These are phyloP conservation scores for Coemansia sp. DNA, from an alignment of 192 early-diverging fungal genomes.

Conservation along the genomic window DNA sequence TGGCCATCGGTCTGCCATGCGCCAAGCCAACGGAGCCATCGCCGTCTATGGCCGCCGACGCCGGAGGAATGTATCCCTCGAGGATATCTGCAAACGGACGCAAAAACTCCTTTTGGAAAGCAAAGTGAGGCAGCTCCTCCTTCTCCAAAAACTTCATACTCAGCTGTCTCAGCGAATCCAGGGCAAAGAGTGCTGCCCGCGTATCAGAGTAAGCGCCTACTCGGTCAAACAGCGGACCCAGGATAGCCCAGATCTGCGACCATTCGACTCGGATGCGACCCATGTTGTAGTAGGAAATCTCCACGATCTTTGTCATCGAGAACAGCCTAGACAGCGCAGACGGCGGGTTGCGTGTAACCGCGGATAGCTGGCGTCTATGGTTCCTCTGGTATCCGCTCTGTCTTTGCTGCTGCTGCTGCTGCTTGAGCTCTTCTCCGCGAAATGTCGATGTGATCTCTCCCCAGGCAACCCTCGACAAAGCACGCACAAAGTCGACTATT, in stretches of 20 bases:
- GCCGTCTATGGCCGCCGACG: too few species aligned
- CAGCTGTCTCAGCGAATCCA: slow-evolving; percentile 89
- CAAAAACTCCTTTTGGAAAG: slow-evolving; percentile 92
- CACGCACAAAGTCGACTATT: slow-evolving; percentile 86
- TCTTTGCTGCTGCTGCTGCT: not conserved
- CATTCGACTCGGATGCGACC: slow-evolving; percentile 91
- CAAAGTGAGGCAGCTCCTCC: slow-evolving; percentile 91
- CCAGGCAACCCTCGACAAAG: slow-evolving; percentile 81
- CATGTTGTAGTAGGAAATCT: slow-evolving; percentile 98
- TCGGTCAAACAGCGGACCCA: slow-evolving; percentile 81
- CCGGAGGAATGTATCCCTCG: slow-evolving; percentile 69
- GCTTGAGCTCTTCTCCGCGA: not conserved
- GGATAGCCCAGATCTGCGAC: slow-evolving; percentile 85
- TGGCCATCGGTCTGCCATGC: slow-evolving; percentile 4
- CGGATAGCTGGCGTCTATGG: slow-evolving; percentile 2
- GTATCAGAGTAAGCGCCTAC: slow-evolving; percentile 82
- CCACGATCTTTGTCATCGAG: slow-evolving; percentile 90
- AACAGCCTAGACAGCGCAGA: slow-evolving; percentile 75
- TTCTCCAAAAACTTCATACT: slow-evolving; percentile 92
- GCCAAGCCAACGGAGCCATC: slow-evolving; percentile 12
- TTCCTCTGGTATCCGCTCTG: not conserved
- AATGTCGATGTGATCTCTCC: slow-evolving; percentile 67
- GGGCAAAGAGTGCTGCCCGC: slow-evolving; percentile 81
- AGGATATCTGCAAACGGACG: slow-evolving; percentile 80
- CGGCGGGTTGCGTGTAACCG: not conserved